Base-by-base conservation (phyloP, 1,284 basidiomycete species). In the Sphaerobolus stellatus region DNA sequence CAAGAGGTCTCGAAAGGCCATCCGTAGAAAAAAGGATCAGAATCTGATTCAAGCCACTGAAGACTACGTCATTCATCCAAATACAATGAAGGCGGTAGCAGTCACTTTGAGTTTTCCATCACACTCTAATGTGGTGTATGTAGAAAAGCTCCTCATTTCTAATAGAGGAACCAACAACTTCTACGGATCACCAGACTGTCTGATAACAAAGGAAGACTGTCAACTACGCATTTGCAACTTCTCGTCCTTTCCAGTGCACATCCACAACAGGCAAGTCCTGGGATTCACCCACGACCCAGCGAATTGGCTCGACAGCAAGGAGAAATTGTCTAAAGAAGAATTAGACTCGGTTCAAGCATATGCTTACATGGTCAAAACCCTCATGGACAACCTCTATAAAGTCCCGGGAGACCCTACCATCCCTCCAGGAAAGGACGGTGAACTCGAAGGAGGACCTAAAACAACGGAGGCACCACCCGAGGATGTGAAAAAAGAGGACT, bases 151-250 rank as follows among this genome's bases (percentile, higher is more conserved):
- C 1, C 28, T 60, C 9, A 29, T 43, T 27, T 53, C 52, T 1
- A 34, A 56, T 33, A 41, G 45, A 20, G 46, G 50, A 11, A 9
- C 7, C 3, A 57, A 66, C 24, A 58, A 63, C 36, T 44, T 63
- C 2, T 59, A 62, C 56, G 59, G 56, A 5, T 33, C 58, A 18
- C 43, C 63, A 14, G 58, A 63, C 22, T 56, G 60, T 4, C 28
- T 66, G 3, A 66, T 66, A 9, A 48, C 48, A 1, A 24, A 47
- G 7, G 41, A 51, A 20, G 54, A 59, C 16, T 55, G 62, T 4
- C 28, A 48, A 9, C 24, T 66, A 5, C 61, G 60, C 30, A 31
- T 66, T n/a, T 54, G 60, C 0, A 66, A 66, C 30, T 66, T 65
- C 46, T 59, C 64, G 3, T 40, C 44, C 2, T 46, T 5, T 11